phyloP scores from a whole-genome alignment of 2,329 filamentous ascomycete species.

The Biscogniauxia mediterranea region DNA sequence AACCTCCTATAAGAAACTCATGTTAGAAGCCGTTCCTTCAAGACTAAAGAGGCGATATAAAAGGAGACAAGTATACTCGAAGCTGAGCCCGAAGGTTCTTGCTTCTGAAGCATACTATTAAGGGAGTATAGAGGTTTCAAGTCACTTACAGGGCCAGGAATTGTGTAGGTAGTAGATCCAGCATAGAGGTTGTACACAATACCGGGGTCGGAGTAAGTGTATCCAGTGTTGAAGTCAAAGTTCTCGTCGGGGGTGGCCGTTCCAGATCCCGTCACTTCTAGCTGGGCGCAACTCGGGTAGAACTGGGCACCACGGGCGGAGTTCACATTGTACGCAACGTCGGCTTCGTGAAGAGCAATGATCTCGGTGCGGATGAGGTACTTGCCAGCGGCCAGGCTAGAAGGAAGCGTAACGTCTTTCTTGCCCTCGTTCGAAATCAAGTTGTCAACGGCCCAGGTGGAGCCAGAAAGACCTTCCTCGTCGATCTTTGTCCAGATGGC shows the following conservation, averaged over 20 bases:
- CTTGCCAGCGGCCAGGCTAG: slow-evolving; percentile 45
- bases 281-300: slow-evolving; percentile 59
- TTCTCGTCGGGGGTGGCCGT: slow-evolving; percentile 42
- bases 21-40: not conserved
- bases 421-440: slow-evolving; percentile 50
- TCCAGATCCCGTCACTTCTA: slow-evolving; percentile 56
- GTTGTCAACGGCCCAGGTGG: slow-evolving; percentile 43
- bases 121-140: not conserved
- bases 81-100: not conserved
- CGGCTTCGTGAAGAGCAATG: slow-evolving; percentile 50
- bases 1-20: not conserved
- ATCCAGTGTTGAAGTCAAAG: slow-evolving; percentile 52
- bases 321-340: slow-evolving; percentile 31
- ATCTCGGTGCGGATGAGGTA: slow-evolving; percentile 56
- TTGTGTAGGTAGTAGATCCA: slow-evolving; percentile 21
- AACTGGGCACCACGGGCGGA: slow-evolving; percentile 47
- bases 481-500: slow-evolving; percentile 51
- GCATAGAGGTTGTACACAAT: slow-evolving; percentile 56
- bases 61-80: not conserved
- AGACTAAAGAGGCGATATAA: not conserved
- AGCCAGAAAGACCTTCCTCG: slow-evolving; percentile 34
- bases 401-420: slow-evolving; percentile 47
- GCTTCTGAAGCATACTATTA: not conserved
- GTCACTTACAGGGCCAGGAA: slow-evolving; percentile 24
- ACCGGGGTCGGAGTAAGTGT: slow-evolving; percentile 54